These are phyloP conservation scores for Apiospora koreana DNA, from an alignment of 2,329 filamentous ascomycete species.

Conservation along the genomic window DNA sequence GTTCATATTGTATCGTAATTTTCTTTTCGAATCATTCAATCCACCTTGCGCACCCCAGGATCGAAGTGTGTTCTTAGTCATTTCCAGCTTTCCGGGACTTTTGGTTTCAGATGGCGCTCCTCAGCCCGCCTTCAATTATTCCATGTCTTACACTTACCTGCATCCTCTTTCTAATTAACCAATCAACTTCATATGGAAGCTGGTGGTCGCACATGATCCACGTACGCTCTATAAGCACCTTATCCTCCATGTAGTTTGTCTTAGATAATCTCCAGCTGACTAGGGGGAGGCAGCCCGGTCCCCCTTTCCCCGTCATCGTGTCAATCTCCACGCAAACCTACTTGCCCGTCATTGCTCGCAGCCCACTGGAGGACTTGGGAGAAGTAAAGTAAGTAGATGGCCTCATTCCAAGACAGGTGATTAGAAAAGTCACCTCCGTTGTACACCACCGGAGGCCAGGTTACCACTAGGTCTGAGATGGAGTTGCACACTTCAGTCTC, in stretches of 20 bases:
- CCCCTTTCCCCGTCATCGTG: background rate
- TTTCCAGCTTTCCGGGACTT: background rate
- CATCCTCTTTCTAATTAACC: background rate
- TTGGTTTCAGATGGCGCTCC: background rate
- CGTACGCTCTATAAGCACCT: background rate
- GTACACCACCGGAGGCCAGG: background rate
- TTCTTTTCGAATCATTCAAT: background rate
- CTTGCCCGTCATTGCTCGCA: background rate
- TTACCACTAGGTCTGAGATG: background rate
- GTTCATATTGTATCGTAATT: background rate
- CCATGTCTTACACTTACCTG: background rate
- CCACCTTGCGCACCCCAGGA: background rate
- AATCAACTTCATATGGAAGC: background rate
- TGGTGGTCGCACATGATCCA: background rate
- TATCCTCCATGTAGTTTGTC: background rate
- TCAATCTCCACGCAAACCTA: background rate
- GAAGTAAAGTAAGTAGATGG: background rate
- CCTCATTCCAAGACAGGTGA: background rate
- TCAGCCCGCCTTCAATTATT: constrained; percentile 6
- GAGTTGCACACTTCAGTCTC: background rate
- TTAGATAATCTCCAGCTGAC: background rate
- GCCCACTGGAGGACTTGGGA: background rate
- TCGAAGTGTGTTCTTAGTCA: background rate
- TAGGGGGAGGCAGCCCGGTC: background rate
- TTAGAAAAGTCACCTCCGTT: background rate